Evolutionary conservation across 352 stramenopile species (phyloP).

Genomic region (Globisporangium iwayamae): DNA sequence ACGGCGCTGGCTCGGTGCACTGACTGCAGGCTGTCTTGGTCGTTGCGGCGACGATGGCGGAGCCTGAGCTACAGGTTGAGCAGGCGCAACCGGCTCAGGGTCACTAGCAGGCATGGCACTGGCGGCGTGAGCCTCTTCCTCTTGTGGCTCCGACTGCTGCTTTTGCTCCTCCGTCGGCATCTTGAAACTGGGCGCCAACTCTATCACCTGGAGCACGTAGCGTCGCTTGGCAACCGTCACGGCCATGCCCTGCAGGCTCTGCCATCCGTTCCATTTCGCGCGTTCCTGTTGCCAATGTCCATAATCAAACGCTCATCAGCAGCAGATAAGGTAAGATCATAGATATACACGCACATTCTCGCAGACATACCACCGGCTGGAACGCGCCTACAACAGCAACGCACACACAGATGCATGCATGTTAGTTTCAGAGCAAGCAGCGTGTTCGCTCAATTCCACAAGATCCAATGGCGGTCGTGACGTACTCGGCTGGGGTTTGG

Average conservation of each 20-base stretch:
- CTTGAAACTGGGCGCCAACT: conserved; percentile 44
- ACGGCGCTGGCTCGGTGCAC: not conserved
- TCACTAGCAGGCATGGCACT: not conserved
- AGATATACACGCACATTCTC: not conserved
- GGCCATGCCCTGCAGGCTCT: conserved; percentile 33
- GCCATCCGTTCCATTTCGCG: conserved; percentile 63
- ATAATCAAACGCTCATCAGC: not conserved
- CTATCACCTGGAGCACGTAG: conserved; percentile 51
- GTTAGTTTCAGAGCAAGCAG: not conserved
- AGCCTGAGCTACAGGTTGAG: not conserved
- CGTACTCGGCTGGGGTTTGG: conserved; percentile 43
- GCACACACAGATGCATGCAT: not conserved
- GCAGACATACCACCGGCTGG: conserved; percentile 39
- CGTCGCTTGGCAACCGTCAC: conserved; percentile 36
- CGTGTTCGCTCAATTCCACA: not conserved
- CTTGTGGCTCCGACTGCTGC: not conserved
- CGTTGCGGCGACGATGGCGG: not conserved
- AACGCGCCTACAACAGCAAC: conserved; percentile 30
- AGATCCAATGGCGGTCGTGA: conserved; percentile 1
- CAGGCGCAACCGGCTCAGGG: not conserved
- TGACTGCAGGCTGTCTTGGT: not conserved
- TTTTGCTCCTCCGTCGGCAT: conserved; percentile 21
- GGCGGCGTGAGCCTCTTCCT: not conserved
- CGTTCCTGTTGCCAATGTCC: conserved; percentile 27
- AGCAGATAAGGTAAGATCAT: not conserved